Evolutionary conservation across 2,329 filamentous ascomycete species (phyloP), one percentile per base, ranked within the genome.

Genomic region (Fusarium coicis): DNA sequence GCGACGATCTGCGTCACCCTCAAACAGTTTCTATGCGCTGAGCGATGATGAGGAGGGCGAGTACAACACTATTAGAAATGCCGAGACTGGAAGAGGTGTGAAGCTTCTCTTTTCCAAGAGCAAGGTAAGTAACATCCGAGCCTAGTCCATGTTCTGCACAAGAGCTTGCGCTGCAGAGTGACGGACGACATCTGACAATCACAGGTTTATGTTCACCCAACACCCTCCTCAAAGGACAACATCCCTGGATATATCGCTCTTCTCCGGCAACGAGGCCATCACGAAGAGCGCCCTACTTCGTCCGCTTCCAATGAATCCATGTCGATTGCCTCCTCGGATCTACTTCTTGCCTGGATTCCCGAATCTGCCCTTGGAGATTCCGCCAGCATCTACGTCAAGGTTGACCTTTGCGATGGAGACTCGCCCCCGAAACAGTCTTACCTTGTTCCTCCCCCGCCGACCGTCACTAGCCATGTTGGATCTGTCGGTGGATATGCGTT

Each of bases 71-170:
- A 94, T 99, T 78, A 93, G 94, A 9, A 93, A 97, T 79, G 89
- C 90, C 8, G 90, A 89, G 74, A 91, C 90, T 5, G 93, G 93
- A 1, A 90, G 90, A 74, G 96, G 96, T 4, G 96, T 99, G 50
- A 99, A 98, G 84, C 86, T 99, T 37, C 87, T 99, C 19, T 98
- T 93, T 79, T 96, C 95, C 26, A 99, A 99, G 85, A 98, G 95
- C 92, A 99, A 98, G 88, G 93, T 93, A 78, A 52, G 85, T 79
- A 53, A 10, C n/a, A 18, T 44, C 15, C 10, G 52, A 49, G 12
- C 47, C 34, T 34, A 37, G 36, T 37, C 16, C 4, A n/a, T 21
- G 42, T 39, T 59, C 53, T 36, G 15, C 65, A 34, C 58, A 19
- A 63, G 49, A 40, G 19, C 40, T 58, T 15, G 42, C 30, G 40